Evolutionary conservation across 106 monocot genomes (phyloP), one percentile per base, ranked within the genome.

Genomic region (Chionographis japonica): DNA sequence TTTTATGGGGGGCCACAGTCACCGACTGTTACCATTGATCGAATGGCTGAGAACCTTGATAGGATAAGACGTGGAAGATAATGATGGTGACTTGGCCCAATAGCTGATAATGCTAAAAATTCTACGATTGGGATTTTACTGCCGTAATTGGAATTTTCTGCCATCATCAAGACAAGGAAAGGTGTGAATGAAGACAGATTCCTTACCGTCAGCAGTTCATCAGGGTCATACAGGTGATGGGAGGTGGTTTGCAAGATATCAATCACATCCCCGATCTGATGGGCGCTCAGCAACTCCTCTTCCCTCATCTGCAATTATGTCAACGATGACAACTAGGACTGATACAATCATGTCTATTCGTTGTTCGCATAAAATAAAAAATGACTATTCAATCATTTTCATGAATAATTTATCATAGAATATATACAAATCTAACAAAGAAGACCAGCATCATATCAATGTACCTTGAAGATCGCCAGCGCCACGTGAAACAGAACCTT

Each of bases 391-490:
- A 5, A 46, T 10, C 46, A 46, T 46, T 46, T 46, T 46, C 46
- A 46, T 5, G 43, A 8, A 46, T 8, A 46, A 46, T 46, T 4
- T 10, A 46, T 46, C 27, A 46, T 2, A 46, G 9, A 46, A 46
- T 46, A 46, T 46, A 46, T 1, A 12, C 53, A 39, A 3, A 15
- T 61, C 12, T 52, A 52, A 2, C 9, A 54, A 54, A 20, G 2
- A 56, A 27, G 3, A 58, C 2, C 19, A 40, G 8, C 54, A 54
- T 2, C 12, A 7, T 8, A 61, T 18, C 8, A 42, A 8, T 53
- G 19, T 71, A 95, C 95, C 95, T 95, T 95, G 68, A 95, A 91
- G 50, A 95, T 88, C 71, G 95, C 95, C 19, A 95, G 50, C 42
- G 95, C 95, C 4, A 91, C 88, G 66, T 91, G 70, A 55, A 95